A percentile compares a stretch with the other conserved stretches of the same genome.
phyloP scores from a whole-genome alignment of 768 basidiomycete species.

The Lactifluus echinatus region DNA sequence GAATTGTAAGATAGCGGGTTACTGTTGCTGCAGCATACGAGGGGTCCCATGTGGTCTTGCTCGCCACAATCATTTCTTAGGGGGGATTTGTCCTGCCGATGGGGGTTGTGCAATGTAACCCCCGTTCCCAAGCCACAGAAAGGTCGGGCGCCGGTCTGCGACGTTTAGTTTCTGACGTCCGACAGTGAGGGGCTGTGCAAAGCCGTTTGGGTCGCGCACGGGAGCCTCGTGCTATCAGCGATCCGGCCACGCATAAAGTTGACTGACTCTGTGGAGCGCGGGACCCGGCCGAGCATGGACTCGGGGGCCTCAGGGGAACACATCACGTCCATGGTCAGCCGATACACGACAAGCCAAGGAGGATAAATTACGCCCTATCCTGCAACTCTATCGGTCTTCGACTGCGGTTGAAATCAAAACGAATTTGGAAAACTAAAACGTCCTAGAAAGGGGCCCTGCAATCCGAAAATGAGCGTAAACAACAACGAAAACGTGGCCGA shows the following conservation, averaged over 20 bases:
- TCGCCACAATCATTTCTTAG: background rate
- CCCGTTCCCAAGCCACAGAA: background rate
- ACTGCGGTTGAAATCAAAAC: background rate
- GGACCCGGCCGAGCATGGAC: no score
- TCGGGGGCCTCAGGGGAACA: no score
- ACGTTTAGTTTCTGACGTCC: background rate
- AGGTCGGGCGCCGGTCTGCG: background rate
- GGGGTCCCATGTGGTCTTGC: background rate
- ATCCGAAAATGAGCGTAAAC: background rate
- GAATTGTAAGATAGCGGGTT: background rate
- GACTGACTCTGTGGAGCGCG: no score
- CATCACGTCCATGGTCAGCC: no score
- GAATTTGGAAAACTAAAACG: background rate
- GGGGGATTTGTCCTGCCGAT: background rate
- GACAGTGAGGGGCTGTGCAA: background rate
- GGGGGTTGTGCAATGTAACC: background rate
- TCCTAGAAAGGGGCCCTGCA: background rate
- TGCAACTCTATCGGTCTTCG: no score
- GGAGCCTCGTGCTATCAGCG: background rate
- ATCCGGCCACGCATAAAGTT: background rate
- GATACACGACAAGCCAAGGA: background rate
- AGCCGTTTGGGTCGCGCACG: background rate
- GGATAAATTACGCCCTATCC: background rate
- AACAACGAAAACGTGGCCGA: background rate
- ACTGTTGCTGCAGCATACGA: background rate